These are phyloP conservation scores for Geotrichum armillariae DNA, from an alignment of 1,139 yeast species.

Conservation along the genomic window DNA sequence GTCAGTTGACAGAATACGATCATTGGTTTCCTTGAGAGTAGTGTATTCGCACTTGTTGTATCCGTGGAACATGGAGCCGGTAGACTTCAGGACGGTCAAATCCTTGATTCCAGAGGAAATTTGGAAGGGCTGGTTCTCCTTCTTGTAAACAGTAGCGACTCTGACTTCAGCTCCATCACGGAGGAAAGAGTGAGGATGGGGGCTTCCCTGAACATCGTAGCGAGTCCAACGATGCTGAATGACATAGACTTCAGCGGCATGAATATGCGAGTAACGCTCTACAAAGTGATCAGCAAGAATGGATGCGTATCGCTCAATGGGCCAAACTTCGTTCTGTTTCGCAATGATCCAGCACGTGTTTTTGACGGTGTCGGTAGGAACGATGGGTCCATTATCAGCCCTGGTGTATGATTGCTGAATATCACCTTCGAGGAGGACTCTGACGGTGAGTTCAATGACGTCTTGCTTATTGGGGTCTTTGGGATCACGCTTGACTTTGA, in stretches of 20 bases:
- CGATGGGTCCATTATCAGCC: conserved; percentile 85
- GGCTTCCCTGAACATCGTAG: conserved; percentile 67
- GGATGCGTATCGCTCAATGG: conserved; percentile 87
- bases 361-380: conserved; percentile 92
- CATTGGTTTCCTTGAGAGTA: conserved; percentile 75
- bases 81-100: conserved; percentile 83
- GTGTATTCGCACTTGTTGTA: conserved; percentile 86
- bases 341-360: conserved; percentile 84
- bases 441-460: conserved; percentile 80
- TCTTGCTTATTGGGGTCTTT: conserved; percentile 70
- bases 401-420: conserved; percentile 78
- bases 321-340: conserved; percentile 74
- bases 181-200: conserved; percentile 79
- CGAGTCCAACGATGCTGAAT: conserved; percentile 79
- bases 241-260: conserved; percentile 65
- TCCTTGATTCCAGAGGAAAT: conserved; percentile 76
- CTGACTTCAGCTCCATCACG: conserved; percentile 85
- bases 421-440: conserved; percentile 70
- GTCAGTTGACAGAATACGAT: conserved; percentile 85
- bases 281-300: conserved; percentile 80
- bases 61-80: conserved; percentile 94
- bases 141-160: conserved; percentile 52
- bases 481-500: conserved; percentile 80
- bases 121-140: conserved; percentile 47
- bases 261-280: conserved; percentile 70